Percentiles rank a stretch among this genome's conserved stretches.
These are phyloP conservation scores for Podospora fimiseda DNA, from an alignment of 495 filamentous ascomycete genomes.

Conservation along the genomic window DNA sequence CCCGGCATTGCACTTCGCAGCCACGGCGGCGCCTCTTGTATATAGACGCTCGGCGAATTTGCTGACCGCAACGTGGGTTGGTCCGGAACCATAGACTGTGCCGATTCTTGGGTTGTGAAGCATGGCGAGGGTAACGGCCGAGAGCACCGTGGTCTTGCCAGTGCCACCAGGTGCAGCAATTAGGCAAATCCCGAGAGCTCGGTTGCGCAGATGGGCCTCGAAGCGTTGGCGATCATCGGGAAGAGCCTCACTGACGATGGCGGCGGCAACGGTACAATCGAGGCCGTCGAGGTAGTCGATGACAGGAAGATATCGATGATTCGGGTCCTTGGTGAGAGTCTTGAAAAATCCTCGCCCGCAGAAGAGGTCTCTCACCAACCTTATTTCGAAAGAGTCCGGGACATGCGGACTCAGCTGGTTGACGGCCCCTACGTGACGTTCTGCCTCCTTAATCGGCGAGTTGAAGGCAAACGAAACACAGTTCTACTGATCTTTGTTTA, in stretches of 20 bases:
- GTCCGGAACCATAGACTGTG: constrained; percentile 3
- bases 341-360: not conserved
- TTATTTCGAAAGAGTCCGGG: too few relatives aligned
- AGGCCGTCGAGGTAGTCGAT: not conserved
- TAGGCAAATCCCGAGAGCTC: not conserved
- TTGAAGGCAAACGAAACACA: too few relatives aligned
- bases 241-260: not conserved
- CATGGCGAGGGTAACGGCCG: not conserved
- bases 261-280: not conserved
- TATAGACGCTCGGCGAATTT: constrained; percentile 4
- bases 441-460: too few relatives aligned
- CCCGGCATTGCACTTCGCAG: not conserved
- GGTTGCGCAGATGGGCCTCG: not conserved
- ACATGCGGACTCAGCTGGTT: too few relatives aligned
- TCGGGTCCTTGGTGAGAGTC: not conserved
- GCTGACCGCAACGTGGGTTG: not conserved
- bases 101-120: not conserved
- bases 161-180: constrained; percentile 4
- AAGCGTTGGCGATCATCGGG: not conserved
- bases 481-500: too few relatives aligned
- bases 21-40: not conserved
- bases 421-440: too few relatives aligned
- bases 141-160: constrained; percentile 1
- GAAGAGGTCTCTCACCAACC: not conserved
- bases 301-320: not conserved